A percentile compares a stretch with the other conserved stretches of the same genome.
Conservation (phyloP, 2,329 filamentous ascomycete species). For the Fusarium siculi region DNA sequence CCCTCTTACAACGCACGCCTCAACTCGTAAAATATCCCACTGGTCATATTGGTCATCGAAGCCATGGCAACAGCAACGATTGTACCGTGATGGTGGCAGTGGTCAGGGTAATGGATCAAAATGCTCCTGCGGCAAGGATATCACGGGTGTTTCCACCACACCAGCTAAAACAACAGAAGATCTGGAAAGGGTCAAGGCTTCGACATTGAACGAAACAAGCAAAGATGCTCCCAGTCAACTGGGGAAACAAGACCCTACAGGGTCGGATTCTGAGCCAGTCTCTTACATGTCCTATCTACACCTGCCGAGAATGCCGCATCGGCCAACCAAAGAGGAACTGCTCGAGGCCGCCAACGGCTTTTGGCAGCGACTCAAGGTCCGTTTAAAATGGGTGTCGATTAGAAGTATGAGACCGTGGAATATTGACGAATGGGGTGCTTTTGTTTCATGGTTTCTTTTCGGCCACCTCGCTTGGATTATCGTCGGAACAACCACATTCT, state of each 20-base stretch:
- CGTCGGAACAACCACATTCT: constrained; percentile 97
- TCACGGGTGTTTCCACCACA: constrained; percentile 8
- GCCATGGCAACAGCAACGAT: constrained; percentile 21
- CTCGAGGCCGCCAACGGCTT: constrained; percentile 92
- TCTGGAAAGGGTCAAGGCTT: constrained; percentile 24
- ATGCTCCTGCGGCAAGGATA: constrained; percentile 43
- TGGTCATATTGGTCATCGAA: constrained; percentile 4
- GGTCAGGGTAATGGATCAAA: constrained; percentile 27
- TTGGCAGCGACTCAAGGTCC: constrained; percentile 87
- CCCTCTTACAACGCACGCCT: constrained; percentile 1
- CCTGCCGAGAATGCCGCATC: constrained; percentile 78
- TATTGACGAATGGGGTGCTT: constrained; percentile 93
- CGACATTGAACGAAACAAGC: constrained; percentile 15
- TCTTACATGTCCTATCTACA: constrained; percentile 68
- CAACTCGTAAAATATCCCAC: not conserved
- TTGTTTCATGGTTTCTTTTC: constrained; percentile 92
- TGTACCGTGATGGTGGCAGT: constrained; percentile 27
- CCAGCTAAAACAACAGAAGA: constrained; percentile 25
- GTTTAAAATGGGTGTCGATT: constrained; percentile 98
- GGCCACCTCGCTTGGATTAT: constrained; percentile 96
- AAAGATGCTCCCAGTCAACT: constrained; percentile 16
- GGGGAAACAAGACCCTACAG: constrained; percentile 16
- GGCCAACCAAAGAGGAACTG: constrained; percentile 93
- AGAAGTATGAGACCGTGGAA: constrained; percentile 94
- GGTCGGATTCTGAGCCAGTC: constrained; percentile 53